Conservation (phyloP, 768 basidiomycete genomes). For the Mycena rosella region DNA sequence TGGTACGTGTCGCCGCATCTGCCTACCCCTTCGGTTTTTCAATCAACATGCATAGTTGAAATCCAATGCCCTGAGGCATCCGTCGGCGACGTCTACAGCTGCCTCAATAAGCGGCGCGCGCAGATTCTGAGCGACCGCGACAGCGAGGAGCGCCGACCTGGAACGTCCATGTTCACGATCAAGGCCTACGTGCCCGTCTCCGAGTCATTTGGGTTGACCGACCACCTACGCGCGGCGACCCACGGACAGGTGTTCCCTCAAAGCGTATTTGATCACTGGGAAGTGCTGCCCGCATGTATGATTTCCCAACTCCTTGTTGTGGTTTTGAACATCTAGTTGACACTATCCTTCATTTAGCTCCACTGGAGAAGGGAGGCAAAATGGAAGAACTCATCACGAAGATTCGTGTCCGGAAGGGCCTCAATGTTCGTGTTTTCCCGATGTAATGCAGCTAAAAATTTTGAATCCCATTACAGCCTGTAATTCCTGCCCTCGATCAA, state of each 20-base stretch:
- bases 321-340: background rate
- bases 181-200: slow-evolving; percentile 94
- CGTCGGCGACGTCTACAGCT: slow-evolving; percentile 96
- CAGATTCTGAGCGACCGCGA: slow-evolving; percentile 77
- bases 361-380: slow-evolving; percentile 91
- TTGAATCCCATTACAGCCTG: background rate
- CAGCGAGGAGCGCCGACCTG: slow-evolving; percentile 93
- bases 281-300: slow-evolving; percentile 84
- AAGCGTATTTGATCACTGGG: slow-evolving; percentile 94
- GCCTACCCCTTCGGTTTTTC: slow-evolving; percentile 15
- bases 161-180: slow-evolving; percentile 99
- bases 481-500: slow-evolving; percentile 10
- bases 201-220: slow-evolving; percentile 98
- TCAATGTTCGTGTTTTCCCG: slow-evolving; percentile 69
- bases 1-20: slow-evolving; percentile 56
- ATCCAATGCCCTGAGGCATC: slow-evolving; percentile 98
- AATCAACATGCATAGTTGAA: slow-evolving; percentile 76
- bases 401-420: slow-evolving; percentile 94
- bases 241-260: slow-evolving; percentile 99
- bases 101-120: slow-evolving; percentile 95
- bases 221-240: slow-evolving; percentile 90
- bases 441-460: too few relatives aligned
- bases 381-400: slow-evolving; percentile 83
- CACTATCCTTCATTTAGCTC: slow-evolving; percentile 60
- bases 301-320: slow-evolving; percentile 19